Evolutionary conservation across 257 asterid species (phyloP).

Genomic region (Scutellaria barbata): DNA sequence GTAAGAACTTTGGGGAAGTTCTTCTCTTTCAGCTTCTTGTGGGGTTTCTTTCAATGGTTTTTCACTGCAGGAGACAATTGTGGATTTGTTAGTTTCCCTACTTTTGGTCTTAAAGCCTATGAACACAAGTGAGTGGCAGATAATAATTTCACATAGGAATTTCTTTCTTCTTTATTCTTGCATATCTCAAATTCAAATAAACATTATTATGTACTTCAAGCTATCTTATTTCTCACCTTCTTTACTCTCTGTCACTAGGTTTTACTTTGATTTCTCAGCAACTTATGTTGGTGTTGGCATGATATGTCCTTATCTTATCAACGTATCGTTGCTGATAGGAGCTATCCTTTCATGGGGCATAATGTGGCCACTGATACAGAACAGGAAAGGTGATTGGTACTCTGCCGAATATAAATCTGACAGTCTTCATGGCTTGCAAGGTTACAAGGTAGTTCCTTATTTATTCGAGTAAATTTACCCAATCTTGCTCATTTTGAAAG

Average conservation of each 20-base stretch:
- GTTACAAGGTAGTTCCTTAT: slow-evolving; percentile 65
- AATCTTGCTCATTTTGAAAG: neutral
- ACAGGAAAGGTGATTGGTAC: slow-evolving; percentile 76
- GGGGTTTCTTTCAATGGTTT: slow-evolving; percentile 99
- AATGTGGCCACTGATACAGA: slow-evolving; percentile 90
- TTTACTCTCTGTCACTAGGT: slow-evolving; percentile 49
- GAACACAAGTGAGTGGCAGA: slow-evolving; percentile 53
- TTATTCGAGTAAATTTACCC: neutral
- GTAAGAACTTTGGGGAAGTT: slow-evolving; percentile 82
- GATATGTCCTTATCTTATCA: slow-evolving; percentile 91
- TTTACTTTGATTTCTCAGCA: slow-evolving; percentile 91
- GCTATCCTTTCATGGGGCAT: slow-evolving; percentile 94
- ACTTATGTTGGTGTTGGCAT: slow-evolving; percentile 97
- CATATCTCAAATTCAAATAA: neutral
- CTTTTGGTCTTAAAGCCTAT: slow-evolving; percentile 89
- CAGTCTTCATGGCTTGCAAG: slow-evolving; percentile 90
- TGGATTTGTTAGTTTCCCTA: slow-evolving; percentile 79
- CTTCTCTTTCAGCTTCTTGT: slow-evolving; percentile 89
- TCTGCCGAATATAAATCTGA: slow-evolving; percentile 43
- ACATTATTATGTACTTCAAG: neutral
- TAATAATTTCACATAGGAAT: neutral
- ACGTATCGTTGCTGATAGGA: slow-evolving; percentile 83
- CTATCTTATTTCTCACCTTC: neutral
- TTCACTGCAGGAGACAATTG: slow-evolving; percentile 85
- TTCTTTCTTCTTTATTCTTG: slow-evolving; percentile 7